phyloP scores from a whole-genome alignment of 169 alveolate genomes.

The Plasmodium vivax region DNA sequence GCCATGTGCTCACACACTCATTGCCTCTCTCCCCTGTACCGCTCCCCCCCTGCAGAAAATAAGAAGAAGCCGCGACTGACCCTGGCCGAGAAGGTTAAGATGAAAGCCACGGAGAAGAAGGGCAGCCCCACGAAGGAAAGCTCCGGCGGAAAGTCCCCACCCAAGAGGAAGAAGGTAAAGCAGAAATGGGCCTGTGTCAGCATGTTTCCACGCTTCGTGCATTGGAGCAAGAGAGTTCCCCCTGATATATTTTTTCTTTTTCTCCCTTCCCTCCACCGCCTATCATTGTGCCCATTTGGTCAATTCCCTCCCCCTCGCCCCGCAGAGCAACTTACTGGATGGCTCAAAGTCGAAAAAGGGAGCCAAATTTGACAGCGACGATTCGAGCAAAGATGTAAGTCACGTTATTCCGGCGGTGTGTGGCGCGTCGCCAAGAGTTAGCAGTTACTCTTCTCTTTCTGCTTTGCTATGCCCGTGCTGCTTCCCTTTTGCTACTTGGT shows the following conservation, averaged over 20 bases:
- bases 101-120: constrained; percentile 26
- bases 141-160: constrained; percentile 2
- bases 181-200: not conserved
- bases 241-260: not conserved
- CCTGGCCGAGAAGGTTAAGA: constrained; percentile 48
- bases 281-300: not conserved
- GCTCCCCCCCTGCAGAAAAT: constrained; percentile 13
- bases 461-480: not conserved
- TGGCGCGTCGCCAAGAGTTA: not conserved
- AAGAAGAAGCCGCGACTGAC: constrained; percentile 64
- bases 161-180: constrained; percentile 38
- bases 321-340: constrained; percentile 44
- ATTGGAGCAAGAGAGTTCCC: not conserved
- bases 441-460: not conserved
- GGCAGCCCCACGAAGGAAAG: not conserved
- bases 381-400: constrained; percentile 41
- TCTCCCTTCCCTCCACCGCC: not conserved
- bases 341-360: constrained; percentile 17
- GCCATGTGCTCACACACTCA: not conserved
- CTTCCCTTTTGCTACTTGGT: not conserved
- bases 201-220: not conserved
- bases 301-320: not conserved
- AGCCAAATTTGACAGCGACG: constrained; percentile 17
- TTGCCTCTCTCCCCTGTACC: no score
- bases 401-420: not conserved